A percentile compares a stretch with the other conserved stretches of the same genome.
phyloP scores from a whole-genome alignment of 768 basidiomycete genomes.

The Suillus paluster region DNA sequence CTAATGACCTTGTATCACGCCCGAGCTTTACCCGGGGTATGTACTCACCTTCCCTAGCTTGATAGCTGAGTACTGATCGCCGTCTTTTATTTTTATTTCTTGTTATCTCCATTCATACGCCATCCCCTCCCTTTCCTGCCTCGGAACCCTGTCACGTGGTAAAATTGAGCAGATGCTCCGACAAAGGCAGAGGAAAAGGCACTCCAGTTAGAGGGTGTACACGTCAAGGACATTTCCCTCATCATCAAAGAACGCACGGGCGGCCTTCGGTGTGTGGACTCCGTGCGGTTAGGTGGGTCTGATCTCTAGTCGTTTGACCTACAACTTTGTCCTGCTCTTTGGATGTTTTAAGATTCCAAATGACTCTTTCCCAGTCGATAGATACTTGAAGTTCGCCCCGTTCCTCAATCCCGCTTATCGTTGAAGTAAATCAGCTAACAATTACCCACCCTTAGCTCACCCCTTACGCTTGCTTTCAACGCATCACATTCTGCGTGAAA shows the following conservation, averaged over 20 bases:
- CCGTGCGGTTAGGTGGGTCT: constrained; percentile 7
- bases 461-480: constrained; percentile 52
- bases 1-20: neutral
- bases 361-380: too few relatives aligned
- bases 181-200: constrained; percentile 32
- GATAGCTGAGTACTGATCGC: neutral
- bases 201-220: constrained; percentile 27
- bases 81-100: neutral
- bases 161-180: constrained; percentile 41
- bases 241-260: constrained; percentile 2
- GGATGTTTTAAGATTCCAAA: neutral
- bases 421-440: neutral
- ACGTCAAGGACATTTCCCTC: constrained; percentile 34
- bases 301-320: neutral
- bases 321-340: neutral
- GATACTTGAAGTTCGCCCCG: neutral
- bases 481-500: constrained; percentile 75
- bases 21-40: constrained; percentile 11
- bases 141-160: constrained; percentile 44
- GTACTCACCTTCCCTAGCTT: neutral
- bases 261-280: neutral
- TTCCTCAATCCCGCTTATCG: neutral
- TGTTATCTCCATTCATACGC: too few relatives aligned
- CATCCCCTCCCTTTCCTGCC: constrained; percentile 1
- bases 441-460: neutral